phyloP scores from a whole-genome alignment of 768 basidiomycete genomes.

The Kwoniella newhampshirensis region DNA sequence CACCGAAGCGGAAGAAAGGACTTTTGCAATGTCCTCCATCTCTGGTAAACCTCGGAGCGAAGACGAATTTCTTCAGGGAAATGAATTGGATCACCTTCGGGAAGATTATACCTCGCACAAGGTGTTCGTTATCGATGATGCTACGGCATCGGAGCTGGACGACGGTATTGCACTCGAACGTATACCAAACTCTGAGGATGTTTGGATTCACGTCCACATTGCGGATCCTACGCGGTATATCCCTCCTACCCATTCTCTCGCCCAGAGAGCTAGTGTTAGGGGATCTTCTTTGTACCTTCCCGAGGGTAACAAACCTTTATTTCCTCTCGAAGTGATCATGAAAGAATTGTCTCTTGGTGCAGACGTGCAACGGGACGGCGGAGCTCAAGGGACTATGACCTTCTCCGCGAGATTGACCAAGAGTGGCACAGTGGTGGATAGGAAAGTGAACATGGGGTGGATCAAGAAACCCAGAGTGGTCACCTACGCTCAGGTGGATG shows the following conservation, averaged over 20 bases:
- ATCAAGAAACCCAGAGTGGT: constrained; percentile 67
- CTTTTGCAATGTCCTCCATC: constrained; percentile 12
- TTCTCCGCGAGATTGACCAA: constrained; percentile 73
- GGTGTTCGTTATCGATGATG: constrained; percentile 85
- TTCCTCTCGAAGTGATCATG: constrained; percentile 60
- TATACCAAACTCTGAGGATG: constrained; percentile 60
- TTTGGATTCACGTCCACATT: constrained; percentile 87
- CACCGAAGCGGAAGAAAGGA: constrained; percentile 20
- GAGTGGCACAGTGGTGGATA: constrained; percentile 66
- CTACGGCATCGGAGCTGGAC: constrained; percentile 78
- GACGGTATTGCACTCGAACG: constrained; percentile 84
- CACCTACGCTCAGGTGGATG: constrained; percentile 70
- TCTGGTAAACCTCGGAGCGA: background rate
- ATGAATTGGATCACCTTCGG: constrained; percentile 37
- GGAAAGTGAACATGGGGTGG: constrained; percentile 68
- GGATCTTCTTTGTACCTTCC: constrained; percentile 65
- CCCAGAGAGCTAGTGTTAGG: constrained; percentile 61
- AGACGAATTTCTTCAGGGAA: constrained; percentile 27
- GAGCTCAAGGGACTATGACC: constrained; percentile 65
- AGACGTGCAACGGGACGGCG: constrained; percentile 23
- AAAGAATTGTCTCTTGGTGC: constrained; percentile 59
- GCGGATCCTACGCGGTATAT: constrained; percentile 85
- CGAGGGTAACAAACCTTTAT: constrained; percentile 67
- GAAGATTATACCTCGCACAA: constrained; percentile 48
- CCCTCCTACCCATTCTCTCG: constrained; percentile 66